A percentile compares a stretch with the other conserved stretches of the same genome.
phyloP scores from a whole-genome alignment of 768 basidiomycete species.

The Mycena crocata region DNA sequence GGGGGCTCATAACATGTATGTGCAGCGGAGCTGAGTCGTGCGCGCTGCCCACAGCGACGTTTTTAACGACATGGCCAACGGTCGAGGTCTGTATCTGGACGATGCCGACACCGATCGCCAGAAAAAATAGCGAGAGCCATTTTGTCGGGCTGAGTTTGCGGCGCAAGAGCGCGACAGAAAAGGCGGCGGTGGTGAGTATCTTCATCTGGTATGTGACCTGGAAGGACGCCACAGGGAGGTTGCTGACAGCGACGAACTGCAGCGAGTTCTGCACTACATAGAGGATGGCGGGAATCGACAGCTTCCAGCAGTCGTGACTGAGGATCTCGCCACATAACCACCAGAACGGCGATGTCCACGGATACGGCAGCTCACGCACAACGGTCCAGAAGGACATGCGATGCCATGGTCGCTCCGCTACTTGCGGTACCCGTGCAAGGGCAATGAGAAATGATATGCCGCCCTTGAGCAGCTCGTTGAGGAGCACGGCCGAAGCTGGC shows the following conservation, averaged over 20 bases:
- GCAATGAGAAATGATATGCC: conserved; percentile 92
- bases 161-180: conserved; percentile 87
- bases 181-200: conserved; percentile 95
- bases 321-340: conserved; percentile 81
- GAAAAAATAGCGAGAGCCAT: conserved; percentile 89
- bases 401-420: conserved; percentile 52
- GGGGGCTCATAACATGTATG: conserved; percentile 82
- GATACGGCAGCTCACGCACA: conserved; percentile 51
- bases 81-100: conserved; percentile 89
- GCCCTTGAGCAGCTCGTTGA: conserved; percentile 96
- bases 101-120: conserved; percentile 93
- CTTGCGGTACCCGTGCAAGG: conserved; percentile 61
- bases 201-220: conserved; percentile 99
- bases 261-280: conserved; percentile 96
- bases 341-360: conserved; percentile 62
- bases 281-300: conserved; percentile 95
- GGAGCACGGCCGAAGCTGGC: conserved; percentile 91
- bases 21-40: conserved; percentile 70
- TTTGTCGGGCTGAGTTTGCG: conserved; percentile 78
- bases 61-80: conserved; percentile 42
- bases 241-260: conserved; percentile 95
- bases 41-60: conserved; percentile 71
- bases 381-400: conserved; percentile 54
- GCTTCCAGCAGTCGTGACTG: conserved; percentile 95
- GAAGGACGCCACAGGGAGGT: conserved; percentile 96